phyloP scores from a whole-genome alignment of 2,329 filamentous ascomycete genomes.

The Diaporthe nobilis region DNA sequence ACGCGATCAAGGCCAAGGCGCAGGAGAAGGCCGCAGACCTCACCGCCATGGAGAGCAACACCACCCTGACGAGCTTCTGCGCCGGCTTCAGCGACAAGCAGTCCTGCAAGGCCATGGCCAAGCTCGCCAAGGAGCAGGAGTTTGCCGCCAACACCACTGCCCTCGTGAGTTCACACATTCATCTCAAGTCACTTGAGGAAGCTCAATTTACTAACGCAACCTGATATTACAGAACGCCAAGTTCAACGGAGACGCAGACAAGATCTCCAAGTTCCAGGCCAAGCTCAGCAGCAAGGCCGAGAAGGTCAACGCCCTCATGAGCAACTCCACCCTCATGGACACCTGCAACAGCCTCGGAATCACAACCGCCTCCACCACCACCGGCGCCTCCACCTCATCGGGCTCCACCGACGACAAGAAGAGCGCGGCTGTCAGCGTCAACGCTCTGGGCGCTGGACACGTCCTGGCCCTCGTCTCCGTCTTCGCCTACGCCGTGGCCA shows the following conservation, averaged over 20 bases:
- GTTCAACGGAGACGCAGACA: slow-evolving; percentile 54
- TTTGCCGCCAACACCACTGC: slow-evolving; percentile 50
- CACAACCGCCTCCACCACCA: slow-evolving; percentile 20
- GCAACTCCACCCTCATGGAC: slow-evolving; percentile 53
- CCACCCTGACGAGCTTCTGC: slow-evolving; percentile 47
- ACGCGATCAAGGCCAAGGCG: slow-evolving; percentile 47
- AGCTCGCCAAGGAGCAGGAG: slow-evolving; percentile 44
- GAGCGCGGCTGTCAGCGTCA: slow-evolving; percentile 33
- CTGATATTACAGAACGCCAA: slow-evolving; percentile 44
- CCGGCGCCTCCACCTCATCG: neutral
- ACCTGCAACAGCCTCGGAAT: slow-evolving; percentile 42
- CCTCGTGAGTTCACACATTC: slow-evolving; percentile 41
- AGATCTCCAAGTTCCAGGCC: slow-evolving; percentile 52
- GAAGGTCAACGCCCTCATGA: slow-evolving; percentile 49
- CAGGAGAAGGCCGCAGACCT: slow-evolving; percentile 44
- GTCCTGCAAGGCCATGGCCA: slow-evolving; percentile 43
- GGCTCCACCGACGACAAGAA: neutral
- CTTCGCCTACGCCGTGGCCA: slow-evolving; percentile 29
- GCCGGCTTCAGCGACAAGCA: slow-evolving; percentile 41
- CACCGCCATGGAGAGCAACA: slow-evolving; percentile 46
- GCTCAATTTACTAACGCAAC: neutral
- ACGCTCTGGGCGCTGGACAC: slow-evolving; percentile 30
- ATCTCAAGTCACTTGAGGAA: neutral
- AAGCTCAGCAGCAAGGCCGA: slow-evolving; percentile 47
- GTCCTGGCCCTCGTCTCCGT: slow-evolving; percentile 32